Evolutionary conservation across 805 yeast genomes (phyloP), one percentile per base, ranked within the genome.

Genomic region (Candida maris): DNA sequence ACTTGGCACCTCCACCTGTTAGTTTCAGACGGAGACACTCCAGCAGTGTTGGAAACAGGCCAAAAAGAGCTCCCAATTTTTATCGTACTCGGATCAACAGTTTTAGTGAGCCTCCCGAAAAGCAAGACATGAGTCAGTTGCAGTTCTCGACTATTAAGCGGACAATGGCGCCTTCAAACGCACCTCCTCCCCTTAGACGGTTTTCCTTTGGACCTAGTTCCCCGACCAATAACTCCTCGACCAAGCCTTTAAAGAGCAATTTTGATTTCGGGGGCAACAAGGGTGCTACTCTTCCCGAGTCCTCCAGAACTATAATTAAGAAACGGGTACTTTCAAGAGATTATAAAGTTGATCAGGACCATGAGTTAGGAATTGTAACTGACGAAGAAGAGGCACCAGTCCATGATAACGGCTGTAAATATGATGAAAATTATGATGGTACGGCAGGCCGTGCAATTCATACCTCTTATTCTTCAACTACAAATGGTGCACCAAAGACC

Each of bases 1-100:
- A 52, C 23, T 66, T 84, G 38, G 94, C 95, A 0, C 94, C 94
- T 6, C 91, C 94, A 4, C 94, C 94, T 3, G 79, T 85, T 24
- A 79, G 80, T 51, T 68, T 81, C 42, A 72, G 71, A 30, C 58
- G 65, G 41, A 67, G 71, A 54, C 66, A 57, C 17, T 38, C 62
- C 14, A 51, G 41, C 35, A 31, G 42, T 25, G 27, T 33, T 23
- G 15, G 19, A 22, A 35, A 33, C 19, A 46, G 39, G 19, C 18
- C 31, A 27, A 48, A 42, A 25, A 46, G 41, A 23, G 28, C 45
- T 10, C 48, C 45, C 3, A 36, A 33, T 21, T 45, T 48, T 15
- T 45, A 45, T 20, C 48, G 47, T 2, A 33, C 45, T 6, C 30
- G 48, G 7, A 39, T 47, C 32, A 47, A 42, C 10, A 42, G 49